phyloP scores from a whole-genome alignment of 768 basidiomycete species.

The Suillus plorans region DNA sequence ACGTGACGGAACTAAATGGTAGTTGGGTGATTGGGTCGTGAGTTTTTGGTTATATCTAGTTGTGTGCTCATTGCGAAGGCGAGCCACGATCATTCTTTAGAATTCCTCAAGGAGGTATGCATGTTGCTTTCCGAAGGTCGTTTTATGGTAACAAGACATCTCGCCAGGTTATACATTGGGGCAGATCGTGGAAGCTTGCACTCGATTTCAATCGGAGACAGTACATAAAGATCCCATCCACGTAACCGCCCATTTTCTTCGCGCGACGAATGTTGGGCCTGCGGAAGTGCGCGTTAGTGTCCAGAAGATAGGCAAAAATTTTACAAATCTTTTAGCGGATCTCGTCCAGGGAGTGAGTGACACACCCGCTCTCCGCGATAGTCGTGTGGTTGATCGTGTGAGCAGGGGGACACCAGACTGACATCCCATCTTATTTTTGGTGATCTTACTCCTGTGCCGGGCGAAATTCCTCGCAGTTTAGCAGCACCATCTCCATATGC shows the following conservation, averaged over 20 bases:
- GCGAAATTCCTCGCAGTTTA: constrained; percentile 25
- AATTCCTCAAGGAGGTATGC: constrained; percentile 53
- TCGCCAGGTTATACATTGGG: constrained; percentile 57
- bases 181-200: constrained; percentile 52
- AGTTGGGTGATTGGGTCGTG: constrained; percentile 48
- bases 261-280: constrained; percentile 37
- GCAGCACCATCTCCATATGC: constrained; percentile 57
- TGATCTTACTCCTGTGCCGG: constrained; percentile 35
- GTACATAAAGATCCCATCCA: constrained; percentile 57
- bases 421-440: constrained; percentile 59
- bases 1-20: constrained; percentile 34
- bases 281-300: constrained; percentile 49
- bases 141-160: not conserved
- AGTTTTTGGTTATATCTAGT: constrained; percentile 18
- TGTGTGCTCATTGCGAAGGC: constrained; percentile 8
- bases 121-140: not conserved
- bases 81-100: constrained; percentile 26
- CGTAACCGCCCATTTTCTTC: constrained; percentile 58
- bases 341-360: constrained; percentile 54
- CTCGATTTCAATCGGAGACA: constrained; percentile 47
- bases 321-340: constrained; percentile 59
- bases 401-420: constrained; percentile 46
- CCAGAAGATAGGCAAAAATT: constrained; percentile 50
- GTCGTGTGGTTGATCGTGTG: not conserved
- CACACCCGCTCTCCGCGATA: not conserved